These are phyloP conservation scores for Chrysopogon serrulatus DNA, from an alignment of 176 grass and related monocot genomes.

Conservation along the genomic window DNA sequence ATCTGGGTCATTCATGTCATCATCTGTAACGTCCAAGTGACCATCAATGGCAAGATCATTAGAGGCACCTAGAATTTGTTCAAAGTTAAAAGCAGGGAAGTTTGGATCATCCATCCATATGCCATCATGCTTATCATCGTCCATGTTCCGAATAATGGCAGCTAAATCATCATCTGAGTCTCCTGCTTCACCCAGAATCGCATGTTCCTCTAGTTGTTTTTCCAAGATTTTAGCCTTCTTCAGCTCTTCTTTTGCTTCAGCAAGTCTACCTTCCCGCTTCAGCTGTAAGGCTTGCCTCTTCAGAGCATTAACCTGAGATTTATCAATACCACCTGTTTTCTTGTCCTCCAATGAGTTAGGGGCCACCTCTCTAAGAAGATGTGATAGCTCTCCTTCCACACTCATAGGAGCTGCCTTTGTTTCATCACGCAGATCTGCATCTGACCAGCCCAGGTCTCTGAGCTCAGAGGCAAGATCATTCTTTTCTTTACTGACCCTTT, in stretches of 20 bases:
- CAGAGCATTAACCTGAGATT: constrained; percentile 78
- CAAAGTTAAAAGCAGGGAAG: constrained; percentile 36
- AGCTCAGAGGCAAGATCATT: constrained; percentile 76
- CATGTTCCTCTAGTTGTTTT: constrained; percentile 84
- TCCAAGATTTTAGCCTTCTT: constrained; percentile 97
- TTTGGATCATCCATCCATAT: constrained; percentile 42
- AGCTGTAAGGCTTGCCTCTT: constrained; percentile 83
- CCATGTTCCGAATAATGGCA: constrained; percentile 68
- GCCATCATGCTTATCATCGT: constrained; percentile 62
- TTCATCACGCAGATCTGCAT: constrained; percentile 75
- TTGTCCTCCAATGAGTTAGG: constrained; percentile 49
- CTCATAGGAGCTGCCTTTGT: constrained; percentile 46
- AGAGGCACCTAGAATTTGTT: constrained; percentile 35
- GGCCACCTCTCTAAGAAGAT: constrained; percentile 69
- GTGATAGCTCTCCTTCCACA: constrained; percentile 79
- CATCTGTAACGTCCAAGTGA: constrained; percentile 79
- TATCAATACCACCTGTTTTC: constrained; percentile 53
- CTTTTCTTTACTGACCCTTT: constrained; percentile 62
- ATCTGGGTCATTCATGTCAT: constrained; percentile 80
- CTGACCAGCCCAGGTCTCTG: constrained; percentile 87
- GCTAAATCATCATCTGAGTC: constrained; percentile 87
- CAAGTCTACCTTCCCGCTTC: constrained; percentile 77
- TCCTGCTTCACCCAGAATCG: constrained; percentile 79
- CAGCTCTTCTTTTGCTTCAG: constrained; percentile 94
- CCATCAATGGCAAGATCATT: constrained; percentile 53